A percentile compares a stretch with the other conserved stretches of the same genome.
These are phyloP conservation scores for Barbarea vulgaris DNA, from an alignment of 345 rosid genomes.

Conservation along the genomic window DNA sequence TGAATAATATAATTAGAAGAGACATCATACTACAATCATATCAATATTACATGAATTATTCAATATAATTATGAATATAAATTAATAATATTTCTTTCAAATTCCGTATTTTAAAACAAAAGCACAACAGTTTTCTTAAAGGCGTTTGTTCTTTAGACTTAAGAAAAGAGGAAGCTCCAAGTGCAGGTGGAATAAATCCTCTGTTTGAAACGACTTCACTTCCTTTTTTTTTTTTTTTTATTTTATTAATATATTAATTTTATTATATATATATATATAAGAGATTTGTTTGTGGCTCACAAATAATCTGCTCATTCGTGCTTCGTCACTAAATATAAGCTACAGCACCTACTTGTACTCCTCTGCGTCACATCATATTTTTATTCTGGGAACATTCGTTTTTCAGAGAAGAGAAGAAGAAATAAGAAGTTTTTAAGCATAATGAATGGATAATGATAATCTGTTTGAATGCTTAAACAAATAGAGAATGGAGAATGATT, in stretches of 20 bases:
- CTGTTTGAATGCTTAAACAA: too few species aligned
- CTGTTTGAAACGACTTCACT: conserved; percentile 35
- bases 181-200: conserved; percentile 41
- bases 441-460: not conserved
- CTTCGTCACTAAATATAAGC: conserved; percentile 34
- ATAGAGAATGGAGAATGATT: not conserved
- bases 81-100: conserved; percentile 7
- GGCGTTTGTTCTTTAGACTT: conserved; percentile 39
- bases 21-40: not conserved
- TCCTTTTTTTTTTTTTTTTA: not conserved
- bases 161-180: conserved; percentile 3
- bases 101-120: not conserved
- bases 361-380: conserved; percentile 15
- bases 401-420: conserved; percentile 8
- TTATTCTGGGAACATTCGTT: conserved; percentile 30
- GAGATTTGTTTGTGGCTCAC: conserved; percentile 30
- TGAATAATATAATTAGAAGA: not conserved
- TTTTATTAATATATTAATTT: not conserved
- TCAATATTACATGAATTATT: not conserved
- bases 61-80: conserved; percentile 6
- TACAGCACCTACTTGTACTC: conserved; percentile 16
- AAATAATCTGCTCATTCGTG: not conserved
- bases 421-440: not conserved
- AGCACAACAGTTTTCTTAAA: not conserved
- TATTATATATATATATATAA: too few species aligned